These are phyloP conservation scores for Pseudogymnoascus sp. DNA, from an alignment of 2,329 filamentous ascomycete species.

Conservation along the genomic window DNA sequence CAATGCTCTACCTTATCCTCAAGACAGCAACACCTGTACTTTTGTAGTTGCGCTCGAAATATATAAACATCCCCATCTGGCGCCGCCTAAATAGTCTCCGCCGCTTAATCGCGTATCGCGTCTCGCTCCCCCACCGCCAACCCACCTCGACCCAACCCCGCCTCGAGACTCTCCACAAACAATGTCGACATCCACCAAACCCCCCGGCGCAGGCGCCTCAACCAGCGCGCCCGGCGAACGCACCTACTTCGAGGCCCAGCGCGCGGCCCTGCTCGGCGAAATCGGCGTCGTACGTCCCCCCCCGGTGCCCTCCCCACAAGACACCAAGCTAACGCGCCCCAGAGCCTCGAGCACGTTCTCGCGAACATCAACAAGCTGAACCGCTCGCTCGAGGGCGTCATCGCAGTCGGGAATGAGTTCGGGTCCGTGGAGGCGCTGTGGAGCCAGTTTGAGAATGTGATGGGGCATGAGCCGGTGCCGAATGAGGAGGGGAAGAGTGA, in stretches of 20 bases:
- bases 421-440: conserved; percentile 93
- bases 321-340: not conserved
- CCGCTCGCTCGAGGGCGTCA: conserved; percentile 81
- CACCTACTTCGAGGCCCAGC: conserved; percentile 68
- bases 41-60: too few relatives aligned
- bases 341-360: conserved; percentile 81
- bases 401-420: conserved; percentile 91
- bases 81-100: not conserved
- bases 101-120: not conserved
- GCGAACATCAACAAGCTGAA: conserved; percentile 96
- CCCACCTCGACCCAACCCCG: not conserved
- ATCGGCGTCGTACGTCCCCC: conserved; percentile 54
- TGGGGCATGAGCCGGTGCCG: conserved; percentile 58
- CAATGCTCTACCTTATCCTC: too few relatives aligned
- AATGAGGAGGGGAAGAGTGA: conserved; percentile 23
- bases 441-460: conserved; percentile 95
- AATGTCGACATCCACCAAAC: conserved; percentile 21
- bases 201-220: conserved; percentile 14
- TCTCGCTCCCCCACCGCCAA: not conserved
- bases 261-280: conserved; percentile 61
- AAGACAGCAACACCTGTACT: too few relatives aligned
- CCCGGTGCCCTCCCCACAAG: not conserved
- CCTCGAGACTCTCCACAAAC: not conserved
- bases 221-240: conserved; percentile 32
- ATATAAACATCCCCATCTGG: not conserved